Evolutionary conservation across 1,139 yeast genomes (phyloP).

Genomic region (Kurtzmaniella quercitrusa): DNA sequence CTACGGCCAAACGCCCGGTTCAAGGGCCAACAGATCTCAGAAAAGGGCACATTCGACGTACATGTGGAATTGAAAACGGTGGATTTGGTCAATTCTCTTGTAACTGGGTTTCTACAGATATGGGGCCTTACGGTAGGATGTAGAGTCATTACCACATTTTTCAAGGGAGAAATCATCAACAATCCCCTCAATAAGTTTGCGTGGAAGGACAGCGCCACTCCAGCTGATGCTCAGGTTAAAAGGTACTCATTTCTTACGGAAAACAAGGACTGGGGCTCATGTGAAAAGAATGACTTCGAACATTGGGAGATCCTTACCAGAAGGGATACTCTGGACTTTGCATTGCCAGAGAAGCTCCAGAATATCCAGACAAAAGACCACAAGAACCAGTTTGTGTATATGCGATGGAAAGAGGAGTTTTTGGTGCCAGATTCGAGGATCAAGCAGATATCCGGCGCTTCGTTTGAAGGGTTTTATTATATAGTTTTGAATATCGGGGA

Average conservation of each 20-base stretch:
- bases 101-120: slow-evolving; percentile 78
- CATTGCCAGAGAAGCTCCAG: slow-evolving; percentile 23
- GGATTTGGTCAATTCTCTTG: slow-evolving; percentile 54
- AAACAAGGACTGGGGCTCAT: slow-evolving; percentile 54
- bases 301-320: slow-evolving; percentile 83
- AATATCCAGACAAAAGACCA: slow-evolving; percentile 27
- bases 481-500: slow-evolving; percentile 74
- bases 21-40: slow-evolving; percentile 73
- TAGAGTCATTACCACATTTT: slow-evolving; percentile 80
- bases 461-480: slow-evolving; percentile 91
- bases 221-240: slow-evolving; percentile 14
- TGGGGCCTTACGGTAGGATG: slow-evolving; percentile 73
- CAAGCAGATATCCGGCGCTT: slow-evolving; percentile 71
- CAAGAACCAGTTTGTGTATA: slow-evolving; percentile 51
- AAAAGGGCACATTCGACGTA: slow-evolving; percentile 61
- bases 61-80: slow-evolving; percentile 68
- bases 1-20: slow-evolving; percentile 63
- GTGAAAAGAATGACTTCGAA: slow-evolving; percentile 64
- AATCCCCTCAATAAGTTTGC: slow-evolving; percentile 32
- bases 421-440: slow-evolving; percentile 74
- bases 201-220: slow-evolving; percentile 14
- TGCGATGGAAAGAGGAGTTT: slow-evolving; percentile 95
- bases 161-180: slow-evolving; percentile 81
- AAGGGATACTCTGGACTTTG: slow-evolving; percentile 19
- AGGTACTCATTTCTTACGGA: slow-evolving; percentile 39